Conservation (phyloP, 1,284 basidiomycete genomes). For the Irpex sp. region DNA sequence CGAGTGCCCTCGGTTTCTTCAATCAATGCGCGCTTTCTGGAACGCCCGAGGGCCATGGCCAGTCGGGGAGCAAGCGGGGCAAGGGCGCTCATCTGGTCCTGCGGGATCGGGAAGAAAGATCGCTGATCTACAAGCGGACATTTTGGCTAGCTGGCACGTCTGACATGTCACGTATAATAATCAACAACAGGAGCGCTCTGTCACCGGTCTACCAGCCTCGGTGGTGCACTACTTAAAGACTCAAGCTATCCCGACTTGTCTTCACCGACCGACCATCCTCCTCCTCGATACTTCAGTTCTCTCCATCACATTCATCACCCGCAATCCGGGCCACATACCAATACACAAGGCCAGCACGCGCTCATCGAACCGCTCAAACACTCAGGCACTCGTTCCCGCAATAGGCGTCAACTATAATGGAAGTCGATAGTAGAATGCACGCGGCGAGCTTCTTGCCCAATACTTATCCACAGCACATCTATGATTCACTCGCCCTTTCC, state of each 20-base stretch:
- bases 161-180: not conserved
- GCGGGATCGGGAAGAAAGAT: not conserved
- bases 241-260: not conserved
- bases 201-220: conserved; percentile 9
- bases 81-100: too few species aligned
- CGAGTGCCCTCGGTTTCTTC: not conserved
- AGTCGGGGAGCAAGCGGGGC: too few species aligned
- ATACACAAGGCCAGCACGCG: not conserved
- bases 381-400: conserved; percentile 5
- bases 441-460: conserved; percentile 11
- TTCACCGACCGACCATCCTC: conserved; percentile 29
- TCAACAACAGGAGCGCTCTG: conserved; percentile 10
- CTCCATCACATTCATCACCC: conserved; percentile 12
- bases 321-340: not conserved
- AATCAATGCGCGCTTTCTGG: not conserved
- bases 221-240: conserved; percentile 9
- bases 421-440: conserved; percentile 17
- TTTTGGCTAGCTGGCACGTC: conserved; percentile 29
- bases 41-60: not conserved
- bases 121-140: not conserved
- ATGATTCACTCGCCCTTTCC: conserved; percentile 13
- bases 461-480: conserved; percentile 14
- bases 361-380: not conserved
- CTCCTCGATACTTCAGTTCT: conserved; percentile 31
- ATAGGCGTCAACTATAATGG: conserved; percentile 12